Evolutionary conservation across 495 filamentous ascomycete species (phyloP), one percentile per base, ranked within the genome.

Genomic region (Aspergillus carlsbadensis): DNA sequence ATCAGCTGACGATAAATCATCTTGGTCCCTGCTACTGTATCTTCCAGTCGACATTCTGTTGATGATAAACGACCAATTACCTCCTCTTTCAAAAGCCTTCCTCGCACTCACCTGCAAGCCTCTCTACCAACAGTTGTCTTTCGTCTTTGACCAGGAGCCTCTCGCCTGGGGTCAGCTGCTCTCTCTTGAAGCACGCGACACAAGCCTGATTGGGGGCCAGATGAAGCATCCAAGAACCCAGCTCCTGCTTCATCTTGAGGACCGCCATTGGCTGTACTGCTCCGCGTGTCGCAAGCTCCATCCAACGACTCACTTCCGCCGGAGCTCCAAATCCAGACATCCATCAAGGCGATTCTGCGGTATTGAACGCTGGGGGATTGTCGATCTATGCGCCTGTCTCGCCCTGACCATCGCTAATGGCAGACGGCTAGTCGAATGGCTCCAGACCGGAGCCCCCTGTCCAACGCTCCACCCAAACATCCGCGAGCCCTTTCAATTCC

Each of bases 311-410:
- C 18, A 17, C 7, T 57, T 39, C 6, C 5, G 5, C 7, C 20
- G 1, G 17, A 10, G 18, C 8, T 11, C 17, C 1, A 10, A 5
- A 24, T 15, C 13, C n/a, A 21, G 21, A 10, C 10, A 13, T 8
- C 18, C 21, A 20, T 14, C 11, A 14, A 3, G 22, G 2, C n/a
- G 33, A 29, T 20, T 1, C n/a, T 52, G 56, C 40, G 39, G 10
- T 2, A 20, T 2, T n/a, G 18, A 1, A 22, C 7, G 35, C 6
- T 5, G 34, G 41, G 13, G 44, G n/a, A n/a, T 59, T 10, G 77
- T 81, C 36, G 74, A 57, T 36, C 41, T 61, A 10, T 61, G 58
- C 40, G 21, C 70, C 17, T 61, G 58, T 24, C 40, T 61, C 24
- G 33, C 52, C 11, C 14, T 61, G 31, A 61, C 54, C 33, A 42